Conservation (phyloP, 2,329 filamentous ascomycete genomes). For the Fusarium haematococcum region DNA sequence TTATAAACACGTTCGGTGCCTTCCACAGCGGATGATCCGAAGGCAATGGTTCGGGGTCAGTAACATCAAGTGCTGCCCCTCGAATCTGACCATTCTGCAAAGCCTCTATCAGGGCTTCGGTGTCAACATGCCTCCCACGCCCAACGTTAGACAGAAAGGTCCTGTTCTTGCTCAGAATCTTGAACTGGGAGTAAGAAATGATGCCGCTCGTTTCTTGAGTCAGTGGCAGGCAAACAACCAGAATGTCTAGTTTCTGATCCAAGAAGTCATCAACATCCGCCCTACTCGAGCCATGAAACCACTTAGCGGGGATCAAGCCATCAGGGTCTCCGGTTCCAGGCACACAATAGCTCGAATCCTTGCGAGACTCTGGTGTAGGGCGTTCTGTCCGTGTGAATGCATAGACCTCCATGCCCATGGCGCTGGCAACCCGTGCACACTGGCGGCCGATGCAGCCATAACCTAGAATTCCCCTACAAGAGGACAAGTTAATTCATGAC, state of each 20-base stretch:
- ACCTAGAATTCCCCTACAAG: conserved; percentile 35
- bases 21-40: conserved; percentile 63
- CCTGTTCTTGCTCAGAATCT: not conserved
- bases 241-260: conserved; percentile 54
- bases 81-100: not conserved
- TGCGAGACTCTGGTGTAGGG: conserved; percentile 65
- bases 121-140: not conserved
- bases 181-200: conserved; percentile 51
- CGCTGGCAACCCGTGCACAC: conserved; percentile 60
- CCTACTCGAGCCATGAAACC: conserved; percentile 39
- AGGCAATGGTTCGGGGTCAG: not conserved
- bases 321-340: not conserved
- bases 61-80: conserved; percentile 1
- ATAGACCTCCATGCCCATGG: conserved; percentile 74
- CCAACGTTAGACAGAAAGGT: not conserved
- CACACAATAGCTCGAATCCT: not conserved
- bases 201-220: conserved; percentile 64
- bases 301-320: not conserved
- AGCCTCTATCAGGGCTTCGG: not conserved
- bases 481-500: not conserved
- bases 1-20: conserved; percentile 71
- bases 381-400: conserved; percentile 74
- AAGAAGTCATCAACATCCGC: conserved; percentile 61
- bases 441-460: conserved; percentile 60
- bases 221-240: conserved; percentile 56